Evolutionary conservation across 2,329 filamentous ascomycete species (phyloP).

Genomic region (Rhinocladiella mackenziei): DNA sequence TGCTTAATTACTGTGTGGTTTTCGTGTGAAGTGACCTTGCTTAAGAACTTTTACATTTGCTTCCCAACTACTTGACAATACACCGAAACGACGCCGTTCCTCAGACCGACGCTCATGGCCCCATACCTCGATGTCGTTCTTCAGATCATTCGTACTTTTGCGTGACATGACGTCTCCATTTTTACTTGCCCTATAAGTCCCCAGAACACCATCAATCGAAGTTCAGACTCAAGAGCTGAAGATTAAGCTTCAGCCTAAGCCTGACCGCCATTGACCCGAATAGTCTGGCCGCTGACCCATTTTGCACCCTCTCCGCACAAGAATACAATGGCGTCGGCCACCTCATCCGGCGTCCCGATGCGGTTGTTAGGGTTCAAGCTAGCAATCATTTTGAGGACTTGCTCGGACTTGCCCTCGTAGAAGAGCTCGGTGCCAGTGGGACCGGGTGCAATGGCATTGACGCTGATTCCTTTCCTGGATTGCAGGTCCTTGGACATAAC

Average conservation of each 20-base stretch:
- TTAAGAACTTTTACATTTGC: no score
- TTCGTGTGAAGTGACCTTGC: no score
- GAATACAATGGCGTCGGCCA: conserved; percentile 47
- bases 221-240: conserved; percentile 1
- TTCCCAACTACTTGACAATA: no score
- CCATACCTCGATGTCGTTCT: no score
- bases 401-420: conserved; percentile 48
- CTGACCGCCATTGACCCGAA: conserved; percentile 45
- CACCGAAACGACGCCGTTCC: no score
- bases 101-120: no score
- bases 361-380: conserved; percentile 44
- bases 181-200: no score
- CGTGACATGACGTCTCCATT: no score
- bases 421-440: conserved; percentile 57
- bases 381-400: conserved; percentile 43
- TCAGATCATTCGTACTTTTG: no score
- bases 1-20: no score
- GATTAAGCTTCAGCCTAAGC: no score
- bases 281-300: conserved; percentile 49
- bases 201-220: no score
- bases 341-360: conserved; percentile 49
- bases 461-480: conserved; percentile 45
- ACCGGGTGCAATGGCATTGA: conserved; percentile 52
- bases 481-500: conserved; percentile 53
- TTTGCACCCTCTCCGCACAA: conserved; percentile 37